A percentile compares a stretch with the other conserved stretches of the same genome.
Conservation (phyloP, 2,329 filamentous ascomycete species). For the Neofusicoccum umdonicola region DNA sequence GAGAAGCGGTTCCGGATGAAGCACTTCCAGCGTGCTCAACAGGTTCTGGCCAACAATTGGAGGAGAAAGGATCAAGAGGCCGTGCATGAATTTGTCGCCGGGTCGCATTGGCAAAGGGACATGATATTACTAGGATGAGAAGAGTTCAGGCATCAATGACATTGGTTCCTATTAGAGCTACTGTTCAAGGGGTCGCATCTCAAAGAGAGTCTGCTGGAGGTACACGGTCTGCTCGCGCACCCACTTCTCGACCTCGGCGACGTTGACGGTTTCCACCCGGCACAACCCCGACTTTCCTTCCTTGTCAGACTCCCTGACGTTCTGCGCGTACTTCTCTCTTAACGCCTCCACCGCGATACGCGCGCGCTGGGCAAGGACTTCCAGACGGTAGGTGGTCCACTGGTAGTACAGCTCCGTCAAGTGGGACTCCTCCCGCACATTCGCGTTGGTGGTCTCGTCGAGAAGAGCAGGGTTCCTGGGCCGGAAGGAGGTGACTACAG, state of each 20-base stretch:
- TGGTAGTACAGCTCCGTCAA: not conserved
- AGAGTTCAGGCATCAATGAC: not conserved
- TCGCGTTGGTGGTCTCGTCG: conserved; percentile 42
- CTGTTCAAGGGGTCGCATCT: conserved; percentile 29
- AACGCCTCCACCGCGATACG: conserved; percentile 22
- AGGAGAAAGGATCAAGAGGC: not conserved
- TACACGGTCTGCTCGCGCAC: conserved; percentile 30
- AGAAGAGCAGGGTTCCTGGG: conserved; percentile 40
- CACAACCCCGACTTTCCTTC: conserved; percentile 26
- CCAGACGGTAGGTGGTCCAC: not conserved
- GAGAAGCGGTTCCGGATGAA: not conserved
- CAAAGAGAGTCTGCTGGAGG: conserved; percentile 29
- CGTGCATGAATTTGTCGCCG: not conserved
- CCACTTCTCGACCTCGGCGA: conserved; percentile 27
- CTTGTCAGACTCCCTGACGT: conserved; percentile 24
- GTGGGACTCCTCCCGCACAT: conserved; percentile 21
- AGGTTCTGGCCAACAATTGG: not conserved
- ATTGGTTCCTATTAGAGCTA: not conserved
- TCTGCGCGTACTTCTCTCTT: conserved; percentile 25
- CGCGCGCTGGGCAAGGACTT: conserved; percentile 2
- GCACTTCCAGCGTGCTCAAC: not conserved
- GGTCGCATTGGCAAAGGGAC: not conserved
- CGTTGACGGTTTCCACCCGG: conserved; percentile 28
- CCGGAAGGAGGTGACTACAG: conserved; percentile 48
- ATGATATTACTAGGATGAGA: not conserved